phyloP scores from a whole-genome alignment of 2,329 filamentous ascomycete species.

The Claviceps spartinae region DNA sequence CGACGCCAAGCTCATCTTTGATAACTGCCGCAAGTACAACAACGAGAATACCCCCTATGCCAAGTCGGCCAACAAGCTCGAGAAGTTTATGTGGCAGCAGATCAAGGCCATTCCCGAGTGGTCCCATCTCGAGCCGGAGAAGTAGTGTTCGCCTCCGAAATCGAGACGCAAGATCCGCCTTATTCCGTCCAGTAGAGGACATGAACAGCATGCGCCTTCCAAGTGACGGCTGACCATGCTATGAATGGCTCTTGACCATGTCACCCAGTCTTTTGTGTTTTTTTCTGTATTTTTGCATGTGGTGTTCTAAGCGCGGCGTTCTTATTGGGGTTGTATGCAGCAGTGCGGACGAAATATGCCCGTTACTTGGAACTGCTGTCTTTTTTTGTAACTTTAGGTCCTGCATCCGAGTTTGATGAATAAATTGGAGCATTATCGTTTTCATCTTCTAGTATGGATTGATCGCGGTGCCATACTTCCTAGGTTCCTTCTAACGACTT shows the following conservation, averaged over 20 bases:
- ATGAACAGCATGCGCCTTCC: background rate
- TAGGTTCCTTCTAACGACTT: too few relatives aligned
- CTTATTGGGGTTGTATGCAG: background rate
- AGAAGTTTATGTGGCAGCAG: slow-evolving; percentile 89
- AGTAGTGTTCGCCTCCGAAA: slow-evolving; percentile 16
- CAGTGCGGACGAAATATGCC: background rate
- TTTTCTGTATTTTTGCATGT: background rate
- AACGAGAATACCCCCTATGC: slow-evolving; percentile 90
- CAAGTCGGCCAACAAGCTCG: slow-evolving; percentile 86
- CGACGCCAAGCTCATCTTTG: slow-evolving; percentile 79
- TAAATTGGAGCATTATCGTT: too few relatives aligned
- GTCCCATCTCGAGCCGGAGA: slow-evolving; percentile 49
- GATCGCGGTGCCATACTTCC: too few relatives aligned
- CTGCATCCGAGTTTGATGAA: too few relatives aligned
- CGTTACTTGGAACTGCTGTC: too few relatives aligned
- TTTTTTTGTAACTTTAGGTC: too few relatives aligned
- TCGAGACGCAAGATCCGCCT: slow-evolving; percentile 4
- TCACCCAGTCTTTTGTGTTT: background rate
- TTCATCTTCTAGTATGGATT: too few relatives aligned
- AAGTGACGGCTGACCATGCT: background rate
- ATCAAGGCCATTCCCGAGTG: slow-evolving; percentile 89
- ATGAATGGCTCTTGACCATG: too few relatives aligned
- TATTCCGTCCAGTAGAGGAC: background rate
- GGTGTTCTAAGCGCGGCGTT: background rate
- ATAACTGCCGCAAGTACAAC: slow-evolving; percentile 94